Percentiles rank a stretch among this genome's conserved stretches.
These are phyloP conservation scores for Tricholomella constricta DNA, from an alignment of 768 basidiomycete species.

Conservation along the genomic window DNA sequence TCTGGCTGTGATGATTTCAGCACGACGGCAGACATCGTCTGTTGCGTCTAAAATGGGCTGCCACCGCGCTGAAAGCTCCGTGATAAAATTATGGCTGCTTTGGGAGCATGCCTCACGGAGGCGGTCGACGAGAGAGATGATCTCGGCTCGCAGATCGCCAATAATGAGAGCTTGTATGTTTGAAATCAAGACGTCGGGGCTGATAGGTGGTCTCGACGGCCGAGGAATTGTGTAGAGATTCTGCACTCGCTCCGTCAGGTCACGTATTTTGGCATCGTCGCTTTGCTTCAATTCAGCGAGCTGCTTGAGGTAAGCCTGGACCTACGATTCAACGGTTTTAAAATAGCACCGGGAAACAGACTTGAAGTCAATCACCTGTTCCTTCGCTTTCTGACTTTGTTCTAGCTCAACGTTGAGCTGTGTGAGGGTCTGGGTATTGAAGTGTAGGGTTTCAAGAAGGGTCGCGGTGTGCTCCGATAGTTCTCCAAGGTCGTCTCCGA, in stretches of 20 bases:
- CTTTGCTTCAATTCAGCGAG: slow-evolving; percentile 21
- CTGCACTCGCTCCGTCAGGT: slow-evolving; percentile 26
- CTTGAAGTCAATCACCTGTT: neutral
- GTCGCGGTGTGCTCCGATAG: neutral
- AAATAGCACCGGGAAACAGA: neutral
- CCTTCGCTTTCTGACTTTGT: neutral
- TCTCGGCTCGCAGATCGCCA: slow-evolving; percentile 24
- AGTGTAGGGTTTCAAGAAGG: neutral
- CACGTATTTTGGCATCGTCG: slow-evolving; percentile 22
- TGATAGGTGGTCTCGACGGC: slow-evolving; percentile 16
- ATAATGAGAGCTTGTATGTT: slow-evolving; percentile 13
- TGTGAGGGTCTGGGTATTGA: neutral
- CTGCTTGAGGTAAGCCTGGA: slow-evolving; percentile 10
- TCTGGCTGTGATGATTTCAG: slow-evolving; percentile 19
- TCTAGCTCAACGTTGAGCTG: slow-evolving; percentile 8
- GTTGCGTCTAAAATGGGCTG: slow-evolving; percentile 34
- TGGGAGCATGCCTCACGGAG: slow-evolving; percentile 24
- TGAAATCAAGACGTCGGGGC: slow-evolving; percentile 21
- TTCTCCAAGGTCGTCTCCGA: slow-evolving; percentile 5
- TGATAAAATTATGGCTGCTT: slow-evolving; percentile 23
- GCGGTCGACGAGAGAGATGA: slow-evolving; percentile 25
- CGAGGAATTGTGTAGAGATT: slow-evolving; percentile 19
- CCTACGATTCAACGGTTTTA: neutral
- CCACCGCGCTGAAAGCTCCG: slow-evolving; percentile 29
- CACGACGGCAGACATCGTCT: slow-evolving; percentile 29